Base-by-base conservation (phyloP, 352 stramenopile genomes). In the Globisporangium paddicum region DNA sequence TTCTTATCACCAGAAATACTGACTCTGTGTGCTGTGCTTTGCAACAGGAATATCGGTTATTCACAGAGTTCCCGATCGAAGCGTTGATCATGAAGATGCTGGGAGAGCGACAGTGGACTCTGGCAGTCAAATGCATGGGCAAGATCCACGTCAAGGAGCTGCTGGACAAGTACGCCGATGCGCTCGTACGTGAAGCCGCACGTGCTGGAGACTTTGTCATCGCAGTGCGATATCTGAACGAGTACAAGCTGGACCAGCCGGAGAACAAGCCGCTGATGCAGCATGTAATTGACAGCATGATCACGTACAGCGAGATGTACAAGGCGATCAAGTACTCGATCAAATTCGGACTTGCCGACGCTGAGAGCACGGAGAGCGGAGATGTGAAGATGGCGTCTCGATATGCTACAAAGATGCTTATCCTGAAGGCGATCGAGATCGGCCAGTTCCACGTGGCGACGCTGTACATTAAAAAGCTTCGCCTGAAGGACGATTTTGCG, bases 281-380 rank as follows among this genome's bases (percentile, higher is more conserved):
- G 21, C 83, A 82, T 32, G 51, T 90, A 23, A 69, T 95, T 11
- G 71, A 89, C 60, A 69, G 66, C 7, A 87, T 93, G 81, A 47
- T 91, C n/a, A 58, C 52, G 5, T 78, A 89, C 41, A 60, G 68
- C 2, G 86, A 95, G 54, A 82, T 91, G 46, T 95, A 95, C 81
- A 95, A 95, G 62, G 82, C 86, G 2, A 90, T 95, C 63, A 95
- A 95, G 71, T 95, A 95, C 56, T 71, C 83, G 32, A 86, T 89
- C 64, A 95, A 95, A 61, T 93, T 95, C 56, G 79, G 76, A 3
- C 56, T 95, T 18, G 56, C 67, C 1, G 73, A 82, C 44, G 34
- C n/a, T 19, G 50, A 47, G 66, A 66, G 59, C 52, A 57, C 61
- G 35, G 37, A 69, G 49, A 47, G 72, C 56, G 67, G 66, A 45